Evolutionary conservation across 805 yeast species (phyloP).

Genomic region (Ogataea allantospora): DNA sequence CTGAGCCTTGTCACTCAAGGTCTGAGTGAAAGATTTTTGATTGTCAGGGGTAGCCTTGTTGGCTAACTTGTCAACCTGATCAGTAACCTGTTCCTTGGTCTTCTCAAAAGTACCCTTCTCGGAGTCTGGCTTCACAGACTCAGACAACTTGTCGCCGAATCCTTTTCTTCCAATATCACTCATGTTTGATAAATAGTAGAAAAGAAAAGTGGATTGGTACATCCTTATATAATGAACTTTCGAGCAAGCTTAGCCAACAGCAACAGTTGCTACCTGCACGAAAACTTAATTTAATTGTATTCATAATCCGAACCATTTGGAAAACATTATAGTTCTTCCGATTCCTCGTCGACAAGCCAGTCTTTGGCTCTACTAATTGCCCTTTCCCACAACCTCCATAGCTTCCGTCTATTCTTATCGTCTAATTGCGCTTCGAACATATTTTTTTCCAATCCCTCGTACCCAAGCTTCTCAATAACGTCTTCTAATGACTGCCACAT

Average conservation of each 20-base stretch:
- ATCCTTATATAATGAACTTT: slow-evolving; percentile 4
- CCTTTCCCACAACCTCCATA: slow-evolving; percentile 78
- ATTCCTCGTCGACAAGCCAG: slow-evolving; percentile 52
- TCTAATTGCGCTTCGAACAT: slow-evolving; percentile 38
- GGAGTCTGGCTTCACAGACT: slow-evolving; percentile 69
- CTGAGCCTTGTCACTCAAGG: slow-evolving; percentile 45
- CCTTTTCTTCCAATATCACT: slow-evolving; percentile 61
- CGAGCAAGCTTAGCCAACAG: slow-evolving; percentile 10
- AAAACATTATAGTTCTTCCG: slow-evolving; percentile 3
- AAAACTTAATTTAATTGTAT: too few relatives aligned
- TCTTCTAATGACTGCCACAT: slow-evolving; percentile 79
- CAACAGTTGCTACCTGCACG: slow-evolving; percentile 4
- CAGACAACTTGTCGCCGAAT: slow-evolving; percentile 65
- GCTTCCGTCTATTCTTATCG: slow-evolving; percentile 56
- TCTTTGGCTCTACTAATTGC: slow-evolving; percentile 80
- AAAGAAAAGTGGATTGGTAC: not conserved
- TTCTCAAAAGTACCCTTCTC: slow-evolving; percentile 64
- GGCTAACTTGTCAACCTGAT: slow-evolving; percentile 62
- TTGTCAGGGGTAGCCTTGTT: slow-evolving; percentile 58
- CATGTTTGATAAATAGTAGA: slow-evolving; percentile 16
- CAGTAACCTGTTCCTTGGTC: slow-evolving; percentile 72
- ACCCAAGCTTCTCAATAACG: slow-evolving; percentile 44
- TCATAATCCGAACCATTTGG: not conserved
- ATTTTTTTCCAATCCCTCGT: slow-evolving; percentile 23
- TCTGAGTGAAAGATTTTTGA: slow-evolving; percentile 68